A percentile compares a stretch with the other conserved stretches of the same genome.
phyloP scores from a whole-genome alignment of 176 grass and related monocot species.

The Aegilops umbellulata region DNA sequence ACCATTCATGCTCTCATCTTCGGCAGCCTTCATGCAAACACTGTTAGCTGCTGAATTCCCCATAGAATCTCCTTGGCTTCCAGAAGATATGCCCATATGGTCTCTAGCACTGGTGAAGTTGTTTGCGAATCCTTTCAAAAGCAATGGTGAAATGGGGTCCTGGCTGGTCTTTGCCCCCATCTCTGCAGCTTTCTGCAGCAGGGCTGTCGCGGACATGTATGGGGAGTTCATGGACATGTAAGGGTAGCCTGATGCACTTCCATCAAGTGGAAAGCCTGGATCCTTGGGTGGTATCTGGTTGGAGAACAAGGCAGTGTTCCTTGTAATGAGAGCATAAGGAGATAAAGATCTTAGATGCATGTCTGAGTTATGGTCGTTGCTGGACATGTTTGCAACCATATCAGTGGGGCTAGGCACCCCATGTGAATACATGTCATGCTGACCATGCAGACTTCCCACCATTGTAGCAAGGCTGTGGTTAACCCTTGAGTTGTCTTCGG shows the following conservation, averaged over 20 bases:
- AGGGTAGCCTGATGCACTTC: conserved; percentile 31
- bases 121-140: conserved; percentile 49
- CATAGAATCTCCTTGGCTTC: conserved; percentile 39
- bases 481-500: conserved; percentile 50
- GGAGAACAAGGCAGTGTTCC: conserved; percentile 43
- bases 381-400: conserved; percentile 45
- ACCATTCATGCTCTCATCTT: conserved; percentile 27
- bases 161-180: conserved; percentile 61
- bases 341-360: conserved; percentile 46
- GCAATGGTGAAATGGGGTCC: conserved; percentile 64
- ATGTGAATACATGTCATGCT: conserved; percentile 45
- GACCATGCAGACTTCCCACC: conserved; percentile 52
- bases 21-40: conserved; percentile 24
- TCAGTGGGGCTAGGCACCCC: conserved; percentile 42
- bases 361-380: conserved; percentile 34
- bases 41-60: conserved; percentile 41
- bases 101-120: conserved; percentile 35
- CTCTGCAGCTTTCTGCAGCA: conserved; percentile 68
- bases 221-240: conserved; percentile 57
- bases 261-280: conserved; percentile 44
- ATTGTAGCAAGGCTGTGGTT: conserved; percentile 29
- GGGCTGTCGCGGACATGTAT: conserved; percentile 65
- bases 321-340: conserved; percentile 54
- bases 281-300: conserved; percentile 40
- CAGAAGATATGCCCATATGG: conserved; percentile 45